Evolutionary conservation across 176 grass and related monocot genomes (phyloP).

Genomic region (Aegilops tauschii): DNA sequence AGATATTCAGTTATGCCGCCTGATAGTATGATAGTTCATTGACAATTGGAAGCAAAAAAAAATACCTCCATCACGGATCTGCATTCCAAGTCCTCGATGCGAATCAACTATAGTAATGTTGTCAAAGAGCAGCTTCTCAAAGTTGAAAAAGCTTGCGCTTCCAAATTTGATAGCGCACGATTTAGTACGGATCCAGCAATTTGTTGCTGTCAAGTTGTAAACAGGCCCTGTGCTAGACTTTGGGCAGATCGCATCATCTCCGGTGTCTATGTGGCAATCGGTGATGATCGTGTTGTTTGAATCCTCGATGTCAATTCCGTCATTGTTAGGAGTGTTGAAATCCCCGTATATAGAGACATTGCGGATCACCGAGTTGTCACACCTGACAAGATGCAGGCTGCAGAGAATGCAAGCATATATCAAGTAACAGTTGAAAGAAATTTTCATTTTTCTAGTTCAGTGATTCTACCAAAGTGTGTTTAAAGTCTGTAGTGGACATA

Average conservation of each 20-base stretch:
- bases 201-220: constrained; percentile 57
- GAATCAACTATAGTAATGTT: constrained; percentile 82
- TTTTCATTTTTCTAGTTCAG: neutral
- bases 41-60: neutral
- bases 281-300: constrained; percentile 82
- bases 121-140: constrained; percentile 51
- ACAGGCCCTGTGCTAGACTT: constrained; percentile 71
- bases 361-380: constrained; percentile 55
- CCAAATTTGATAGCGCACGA: constrained; percentile 90
- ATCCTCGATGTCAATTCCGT: constrained; percentile 81
- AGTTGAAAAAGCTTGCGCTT: constrained; percentile 59
- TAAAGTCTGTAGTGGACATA: too few species aligned
- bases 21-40: neutral
- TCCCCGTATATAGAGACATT: constrained; percentile 80
- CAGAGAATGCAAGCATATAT: constrained; percentile 8
- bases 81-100: constrained; percentile 78
- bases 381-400: constrained; percentile 80
- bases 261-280: constrained; percentile 67
- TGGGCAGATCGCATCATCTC: constrained; percentile 77
- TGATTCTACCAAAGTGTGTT: too few species aligned
- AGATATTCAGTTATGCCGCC: neutral
- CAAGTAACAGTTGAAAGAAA: neutral
- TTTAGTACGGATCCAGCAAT: constrained; percentile 91
- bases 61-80: constrained; percentile 93
- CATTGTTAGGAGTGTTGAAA: constrained; percentile 76